These are phyloP conservation scores for Alternaria gaisen DNA, from an alignment of 2,329 filamentous ascomycete genomes.

Conservation along the genomic window DNA sequence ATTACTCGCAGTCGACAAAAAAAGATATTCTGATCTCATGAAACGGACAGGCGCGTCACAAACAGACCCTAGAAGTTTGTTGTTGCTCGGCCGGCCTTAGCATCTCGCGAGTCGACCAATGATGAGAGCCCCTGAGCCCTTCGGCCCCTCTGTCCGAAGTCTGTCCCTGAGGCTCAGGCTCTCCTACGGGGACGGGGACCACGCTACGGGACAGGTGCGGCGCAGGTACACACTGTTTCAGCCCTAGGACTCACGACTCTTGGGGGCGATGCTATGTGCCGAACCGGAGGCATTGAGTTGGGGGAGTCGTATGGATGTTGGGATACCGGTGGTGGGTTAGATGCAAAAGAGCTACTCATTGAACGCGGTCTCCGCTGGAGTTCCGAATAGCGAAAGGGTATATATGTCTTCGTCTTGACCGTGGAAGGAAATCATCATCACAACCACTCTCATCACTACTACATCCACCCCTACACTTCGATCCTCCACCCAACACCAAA, in stretches of 20 bases:
- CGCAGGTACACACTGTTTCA: slow-evolving; percentile 38
- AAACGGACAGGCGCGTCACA: slow-evolving; percentile 29
- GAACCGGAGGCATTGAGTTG: slow-evolving; percentile 39
- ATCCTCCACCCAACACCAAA: slow-evolving; percentile 16
- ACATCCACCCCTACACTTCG: slow-evolving; percentile 15
- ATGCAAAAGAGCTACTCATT: slow-evolving; percentile 34
- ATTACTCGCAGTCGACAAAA: slow-evolving; percentile 18
- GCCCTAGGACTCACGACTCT: slow-evolving; percentile 36
- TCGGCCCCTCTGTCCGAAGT: slow-evolving; percentile 44
- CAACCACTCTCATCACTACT: slow-evolving; percentile 24
- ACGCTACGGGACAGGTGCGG: slow-evolving; percentile 34
- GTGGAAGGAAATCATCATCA: slow-evolving; percentile 29
- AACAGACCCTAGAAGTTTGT: slow-evolving; percentile 20
- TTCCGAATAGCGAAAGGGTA: slow-evolving; percentile 43
- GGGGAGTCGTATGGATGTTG: slow-evolving; percentile 34
- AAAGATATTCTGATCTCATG: slow-evolving; percentile 20
- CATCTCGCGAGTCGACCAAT: slow-evolving; percentile 26
- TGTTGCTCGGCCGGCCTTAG: slow-evolving; percentile 21
- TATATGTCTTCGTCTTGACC: slow-evolving; percentile 39
- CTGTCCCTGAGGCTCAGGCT: slow-evolving; percentile 35
- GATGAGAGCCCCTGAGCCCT: slow-evolving; percentile 16
- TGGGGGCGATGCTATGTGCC: slow-evolving; percentile 37
- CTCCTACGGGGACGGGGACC: slow-evolving; percentile 38
- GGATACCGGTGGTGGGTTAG: slow-evolving; percentile 30
- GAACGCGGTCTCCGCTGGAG: slow-evolving; percentile 42